Base-by-base conservation (phyloP, 1,284 basidiomycete genomes). In the Athelia psychrophila region DNA sequence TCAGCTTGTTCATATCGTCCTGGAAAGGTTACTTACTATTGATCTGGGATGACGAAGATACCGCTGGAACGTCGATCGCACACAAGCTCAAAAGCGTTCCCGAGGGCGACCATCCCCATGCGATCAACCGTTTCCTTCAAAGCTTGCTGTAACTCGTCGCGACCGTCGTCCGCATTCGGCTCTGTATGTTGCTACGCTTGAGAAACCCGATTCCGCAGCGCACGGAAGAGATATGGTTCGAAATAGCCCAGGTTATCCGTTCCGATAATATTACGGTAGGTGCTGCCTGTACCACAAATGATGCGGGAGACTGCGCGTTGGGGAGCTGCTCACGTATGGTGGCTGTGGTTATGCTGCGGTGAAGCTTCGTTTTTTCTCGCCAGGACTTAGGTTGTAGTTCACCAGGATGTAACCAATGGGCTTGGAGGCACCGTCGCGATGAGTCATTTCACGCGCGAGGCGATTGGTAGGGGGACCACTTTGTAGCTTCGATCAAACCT, bases 221-320 rank as follows among this genome's bases (percentile, higher is more conserved):
- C 95, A 66, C 98, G 94, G 73, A 98, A 97, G 18, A 98, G 80
- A 68, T 96, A 97, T 15, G 95, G 96, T 72, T 99, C 97, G 64
- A 97, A 96, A 68, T 95, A 98, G 68, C 99, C 96, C 50, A 95
- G 96, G 70, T 99, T 99, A 72, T 99, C 99, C 69, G 98, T 95
- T 51, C 97, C 84, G 60, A 99, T 98, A 35, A 99, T 61, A 98
- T 91, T 57, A 98, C 80, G 61, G 99, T 85, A 48, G 90, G 88
- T 59, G 96, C 90, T 23, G 93, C 89, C 55, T 94, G 87, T 27
- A 91, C 81, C 44, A 98, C 83, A 0, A 94, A 94, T 4, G 95
- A 98, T 1, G 87, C 85, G 16, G 85, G 82, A 1, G 87, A 88
- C 52, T 91, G 87, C 16, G 83, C 72, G 23, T 83, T 86, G 0